These are phyloP conservation scores for Haplographium delicatum DNA, from an alignment of 495 filamentous ascomycete species.

Conservation along the genomic window DNA sequence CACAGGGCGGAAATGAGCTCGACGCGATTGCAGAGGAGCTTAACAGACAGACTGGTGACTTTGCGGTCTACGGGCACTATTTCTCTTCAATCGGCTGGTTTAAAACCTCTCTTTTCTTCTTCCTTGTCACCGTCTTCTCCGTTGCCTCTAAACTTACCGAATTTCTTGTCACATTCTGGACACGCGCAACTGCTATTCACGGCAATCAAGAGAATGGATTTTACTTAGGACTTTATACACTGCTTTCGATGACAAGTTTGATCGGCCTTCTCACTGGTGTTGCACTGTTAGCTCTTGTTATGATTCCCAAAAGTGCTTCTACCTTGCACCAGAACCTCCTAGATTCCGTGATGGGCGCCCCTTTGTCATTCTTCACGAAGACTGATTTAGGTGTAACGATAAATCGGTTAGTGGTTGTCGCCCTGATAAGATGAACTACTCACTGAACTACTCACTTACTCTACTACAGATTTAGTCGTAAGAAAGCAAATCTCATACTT, in stretches of 20 bases:
- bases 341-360: slow-evolving; percentile 20
- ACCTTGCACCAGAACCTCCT: slow-evolving; percentile 25
- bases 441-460: not conserved
- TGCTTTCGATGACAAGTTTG: slow-evolving; percentile 1
- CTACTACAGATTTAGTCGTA: slow-evolving; percentile 11
- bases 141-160: slow-evolving; percentile 12
- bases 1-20: not conserved
- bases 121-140: slow-evolving; percentile 2
- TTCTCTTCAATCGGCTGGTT: slow-evolving; percentile 13
- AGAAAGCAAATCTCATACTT: too few species aligned
- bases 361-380: slow-evolving; percentile 24
- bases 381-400: slow-evolving; percentile 26
- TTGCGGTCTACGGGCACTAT: slow-evolving; percentile 43
- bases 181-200: not conserved
- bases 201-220: slow-evolving; percentile 13
- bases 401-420: slow-evolving; percentile 4
- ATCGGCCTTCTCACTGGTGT: not conserved
- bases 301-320: slow-evolving; percentile 6
- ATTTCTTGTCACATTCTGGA: slow-evolving; percentile 18
- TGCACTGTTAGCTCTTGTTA: not conserved
- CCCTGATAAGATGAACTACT: not conserved
- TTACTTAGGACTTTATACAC: slow-evolving; percentile 13
- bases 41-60: slow-evolving; percentile 41
- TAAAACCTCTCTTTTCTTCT: not conserved
- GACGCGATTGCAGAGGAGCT: slow-evolving; percentile 18